These are phyloP conservation scores for Pilasporangium apinafurcum DNA, from an alignment of 352 stramenopile genomes.

Conservation along the genomic window DNA sequence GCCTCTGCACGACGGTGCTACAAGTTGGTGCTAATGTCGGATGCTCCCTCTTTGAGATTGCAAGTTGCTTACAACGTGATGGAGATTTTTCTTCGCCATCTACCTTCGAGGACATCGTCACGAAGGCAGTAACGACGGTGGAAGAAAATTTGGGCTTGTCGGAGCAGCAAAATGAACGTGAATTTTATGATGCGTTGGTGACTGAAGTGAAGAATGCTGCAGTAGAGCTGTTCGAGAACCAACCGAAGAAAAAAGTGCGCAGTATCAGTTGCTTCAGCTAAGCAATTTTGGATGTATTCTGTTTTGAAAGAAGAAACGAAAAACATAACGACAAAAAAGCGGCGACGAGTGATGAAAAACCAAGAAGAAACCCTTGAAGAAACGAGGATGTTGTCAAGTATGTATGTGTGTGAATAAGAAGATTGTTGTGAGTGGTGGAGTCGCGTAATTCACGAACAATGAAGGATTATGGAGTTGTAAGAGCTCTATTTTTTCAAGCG, in stretches of 20 bases:
- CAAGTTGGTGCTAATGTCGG: slow-evolving; percentile 66
- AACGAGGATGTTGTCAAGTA: neutral
- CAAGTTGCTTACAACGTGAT: slow-evolving; percentile 67
- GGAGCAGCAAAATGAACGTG: slow-evolving; percentile 18
- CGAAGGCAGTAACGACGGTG: slow-evolving; percentile 26
- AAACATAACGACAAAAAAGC: slow-evolving; percentile 5
- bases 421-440: neutral
- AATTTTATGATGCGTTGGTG: slow-evolving; percentile 55
- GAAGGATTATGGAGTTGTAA: too few species aligned
- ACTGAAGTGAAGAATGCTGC: slow-evolving; percentile 27
- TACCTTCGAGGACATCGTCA: slow-evolving; percentile 66
- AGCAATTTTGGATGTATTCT: slow-evolving; percentile 2
- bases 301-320: slow-evolving; percentile 15
- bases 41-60: slow-evolving; percentile 87
- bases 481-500: too few species aligned
- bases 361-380: neutral
- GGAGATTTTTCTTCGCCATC: slow-evolving; percentile 76
- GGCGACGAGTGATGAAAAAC: neutral
- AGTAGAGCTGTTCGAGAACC: slow-evolving; percentile 41
- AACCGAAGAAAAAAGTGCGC: slow-evolving; percentile 83
- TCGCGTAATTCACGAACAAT: too few species aligned
- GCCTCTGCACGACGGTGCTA: slow-evolving; percentile 69
- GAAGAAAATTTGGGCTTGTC: slow-evolving; percentile 20
- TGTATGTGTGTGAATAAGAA: slow-evolving; percentile 8
- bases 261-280: slow-evolving; percentile 86